Base-by-base conservation (phyloP, 495 filamentous ascomycete genomes). In the Hypoxylon fuscum region DNA sequence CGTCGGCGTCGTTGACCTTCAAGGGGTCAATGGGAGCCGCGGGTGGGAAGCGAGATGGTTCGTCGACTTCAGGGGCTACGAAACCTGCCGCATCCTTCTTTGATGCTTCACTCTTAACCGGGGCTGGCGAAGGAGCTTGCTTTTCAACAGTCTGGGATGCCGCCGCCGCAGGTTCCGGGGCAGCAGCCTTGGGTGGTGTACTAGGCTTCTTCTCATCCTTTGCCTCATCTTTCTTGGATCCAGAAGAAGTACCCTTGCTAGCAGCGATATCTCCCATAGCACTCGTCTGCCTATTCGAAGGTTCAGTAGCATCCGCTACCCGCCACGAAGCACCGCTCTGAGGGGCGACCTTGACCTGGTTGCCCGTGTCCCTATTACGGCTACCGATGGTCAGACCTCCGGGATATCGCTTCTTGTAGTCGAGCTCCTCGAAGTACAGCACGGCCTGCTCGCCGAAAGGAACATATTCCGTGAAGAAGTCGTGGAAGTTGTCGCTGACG, bases 401-500 rank as follows among this genome's bases (percentile, higher is more conserved):
- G 27, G 93, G 94, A 79, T 97, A 97, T 17, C 94, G 87, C 73
- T 89, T 91, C 66, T 90, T 87, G 76, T 96, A 97, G 74, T 97
- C 93, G 40, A 90, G 86, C 76, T 98, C 95, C 77, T 98, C 95
- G 57, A 98, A 90, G 77, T 96, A 98, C n/a, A 96, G 85, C 21
- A 98, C 95, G 12, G 88, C 88, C 65, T 97, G 90, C 77, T 98
- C 95, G 49, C 94, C 96, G 57, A 91, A 96, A 2, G 95, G 95
- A 5, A 98, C 76, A 74, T 95, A 98, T 76, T 97, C 93, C 40
- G 96, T 98, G 79, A 98, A 98, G 79, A 98, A 97, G 71, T 98
- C 95, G 73, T 98, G 96, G 82, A 97, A 97, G 74, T 94, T 96
- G 78, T 98, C 95, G 62, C 88, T 95, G 75, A 93, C 86, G 58